These are phyloP conservation scores for Debaryomyces maramus DNA, from an alignment of 805 yeast species.

Conservation along the genomic window DNA sequence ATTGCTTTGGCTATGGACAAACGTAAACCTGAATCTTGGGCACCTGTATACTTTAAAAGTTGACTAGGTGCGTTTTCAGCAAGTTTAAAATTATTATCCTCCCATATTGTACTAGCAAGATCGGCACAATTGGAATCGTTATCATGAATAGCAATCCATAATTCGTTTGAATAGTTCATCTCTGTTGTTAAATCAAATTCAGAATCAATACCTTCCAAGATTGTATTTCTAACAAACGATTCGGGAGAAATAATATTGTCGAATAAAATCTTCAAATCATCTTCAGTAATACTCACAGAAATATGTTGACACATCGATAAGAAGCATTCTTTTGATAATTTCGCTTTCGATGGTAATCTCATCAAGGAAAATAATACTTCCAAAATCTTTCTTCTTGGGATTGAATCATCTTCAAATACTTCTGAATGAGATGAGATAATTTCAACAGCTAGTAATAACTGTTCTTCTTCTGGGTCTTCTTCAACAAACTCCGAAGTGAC, in stretches of 20 bases:
- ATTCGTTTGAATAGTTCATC: conserved; percentile 55
- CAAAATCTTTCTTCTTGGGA: conserved; percentile 70
- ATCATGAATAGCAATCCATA: conserved; percentile 79
- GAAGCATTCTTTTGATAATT: conserved; percentile 81
- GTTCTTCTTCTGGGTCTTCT: conserved; percentile 88
- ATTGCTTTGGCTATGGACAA: conserved; percentile 71
- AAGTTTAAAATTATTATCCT: conserved; percentile 63
- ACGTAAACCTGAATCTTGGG: conserved; percentile 65
- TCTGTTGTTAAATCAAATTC: conserved; percentile 64
- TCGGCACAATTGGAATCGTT: conserved; percentile 61
- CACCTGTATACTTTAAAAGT: conserved; percentile 52
- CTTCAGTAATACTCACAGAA: conserved; percentile 55
- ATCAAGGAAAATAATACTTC: conserved; percentile 63
- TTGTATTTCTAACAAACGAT: conserved; percentile 70
- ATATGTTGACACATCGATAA: conserved; percentile 74
- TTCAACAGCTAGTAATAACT: conserved; percentile 72
- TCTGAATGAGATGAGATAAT: conserved; percentile 69
- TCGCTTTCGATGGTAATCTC: conserved; percentile 74
- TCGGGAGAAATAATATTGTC: conserved; percentile 59
- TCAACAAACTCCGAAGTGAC: conserved; percentile 70
- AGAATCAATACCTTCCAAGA: conserved; percentile 81
- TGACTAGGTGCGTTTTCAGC: conserved; percentile 43
- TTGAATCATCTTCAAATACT: conserved; percentile 59
- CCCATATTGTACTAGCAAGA: conserved; percentile 81
- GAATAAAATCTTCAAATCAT: conserved; percentile 61